Percentiles rank a stretch among this genome's conserved stretches.
phyloP scores from a whole-genome alignment of 495 filamentous ascomycete species.

The Cercophora sp. region DNA sequence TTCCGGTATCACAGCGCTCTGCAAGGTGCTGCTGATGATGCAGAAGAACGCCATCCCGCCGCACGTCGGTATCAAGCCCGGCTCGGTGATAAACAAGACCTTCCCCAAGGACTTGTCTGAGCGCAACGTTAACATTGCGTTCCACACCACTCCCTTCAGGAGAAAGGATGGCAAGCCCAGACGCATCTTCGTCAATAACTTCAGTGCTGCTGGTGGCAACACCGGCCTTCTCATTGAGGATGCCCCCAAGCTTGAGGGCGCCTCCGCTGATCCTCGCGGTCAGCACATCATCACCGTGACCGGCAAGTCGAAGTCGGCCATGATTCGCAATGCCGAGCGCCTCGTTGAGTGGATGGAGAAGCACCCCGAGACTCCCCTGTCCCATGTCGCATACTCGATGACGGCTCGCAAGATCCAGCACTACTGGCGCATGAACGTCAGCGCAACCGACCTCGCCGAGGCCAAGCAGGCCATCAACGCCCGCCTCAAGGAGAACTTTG shows the following conservation, averaged over 20 bases:
- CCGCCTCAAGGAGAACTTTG: slow-evolving; percentile 44
- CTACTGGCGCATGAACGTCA: slow-evolving; percentile 63
- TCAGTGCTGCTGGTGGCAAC: slow-evolving; percentile 66
- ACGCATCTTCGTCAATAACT: slow-evolving; percentile 66
- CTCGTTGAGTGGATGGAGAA: slow-evolving; percentile 51
- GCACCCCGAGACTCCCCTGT: slow-evolving; percentile 48
- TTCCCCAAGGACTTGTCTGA: slow-evolving; percentile 72
- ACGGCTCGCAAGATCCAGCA: slow-evolving; percentile 85
- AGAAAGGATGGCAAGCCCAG: slow-evolving; percentile 58
- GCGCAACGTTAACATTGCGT: slow-evolving; percentile 66
- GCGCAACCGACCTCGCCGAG: slow-evolving; percentile 47
- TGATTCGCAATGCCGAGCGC: slow-evolving; percentile 49
- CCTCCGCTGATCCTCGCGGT: slow-evolving; percentile 43
- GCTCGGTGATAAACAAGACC: slow-evolving; percentile 63
- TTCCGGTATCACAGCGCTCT: slow-evolving; percentile 75
- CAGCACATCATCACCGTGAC: slow-evolving; percentile 55
- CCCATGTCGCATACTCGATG: slow-evolving; percentile 70
- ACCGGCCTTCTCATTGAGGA: slow-evolving; percentile 63
- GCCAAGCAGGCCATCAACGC: slow-evolving; percentile 38
- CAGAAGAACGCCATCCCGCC: slow-evolving; percentile 78
- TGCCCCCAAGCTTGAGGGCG: slow-evolving; percentile 27
- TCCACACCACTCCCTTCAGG: slow-evolving; percentile 58
- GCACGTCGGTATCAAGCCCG: slow-evolving; percentile 82
- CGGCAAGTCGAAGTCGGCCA: slow-evolving; percentile 54
- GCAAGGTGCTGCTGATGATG: slow-evolving; percentile 87